Conservation (phyloP, 306 rosid species). For the Lagenaria siceraria region DNA sequence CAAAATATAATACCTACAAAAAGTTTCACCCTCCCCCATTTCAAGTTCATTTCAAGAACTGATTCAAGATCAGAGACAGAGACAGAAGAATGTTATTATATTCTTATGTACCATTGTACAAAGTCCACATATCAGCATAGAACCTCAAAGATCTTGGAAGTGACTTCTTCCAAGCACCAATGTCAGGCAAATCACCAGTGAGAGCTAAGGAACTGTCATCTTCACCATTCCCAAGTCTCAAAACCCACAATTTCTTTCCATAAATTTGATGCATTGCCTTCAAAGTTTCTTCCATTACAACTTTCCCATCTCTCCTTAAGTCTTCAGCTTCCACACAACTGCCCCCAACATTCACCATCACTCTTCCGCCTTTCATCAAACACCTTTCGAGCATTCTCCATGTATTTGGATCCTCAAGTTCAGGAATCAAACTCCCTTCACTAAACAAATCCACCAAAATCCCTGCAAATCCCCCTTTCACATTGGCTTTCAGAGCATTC, state of each 20-base stretch:
- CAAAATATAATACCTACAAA: not conserved
- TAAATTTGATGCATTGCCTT: conserved; percentile 56
- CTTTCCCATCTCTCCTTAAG: conserved; percentile 38
- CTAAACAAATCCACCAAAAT: conserved; percentile 68
- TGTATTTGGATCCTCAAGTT: conserved; percentile 62
- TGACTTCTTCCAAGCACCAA: conserved; percentile 36
- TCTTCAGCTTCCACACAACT: conserved; percentile 88
- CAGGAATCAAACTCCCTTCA: conserved; percentile 52
- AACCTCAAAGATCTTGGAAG: conserved; percentile 33
- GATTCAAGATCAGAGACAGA: not conserved
- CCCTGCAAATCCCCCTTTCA: conserved; percentile 61
- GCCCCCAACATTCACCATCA: conserved; percentile 93
- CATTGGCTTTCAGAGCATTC: conserved; percentile 41
- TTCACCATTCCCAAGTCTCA: conserved; percentile 48
- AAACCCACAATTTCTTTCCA: conserved; percentile 31
- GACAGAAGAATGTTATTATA: not conserved
- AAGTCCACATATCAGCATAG: conserved; percentile 42
- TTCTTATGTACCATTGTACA: conserved; percentile 11
- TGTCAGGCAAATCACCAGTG: conserved; percentile 54
- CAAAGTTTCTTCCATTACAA: conserved; percentile 52
- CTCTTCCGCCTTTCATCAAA: conserved; percentile 74
- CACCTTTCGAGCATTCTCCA: conserved; percentile 46
- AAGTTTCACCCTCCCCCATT: not conserved
- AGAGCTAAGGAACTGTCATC: conserved; percentile 85
- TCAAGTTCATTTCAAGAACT: too few relatives aligned